Conservation (phyloP, 352 stramenopile genomes). For the Pythium scleroteichum region DNA sequence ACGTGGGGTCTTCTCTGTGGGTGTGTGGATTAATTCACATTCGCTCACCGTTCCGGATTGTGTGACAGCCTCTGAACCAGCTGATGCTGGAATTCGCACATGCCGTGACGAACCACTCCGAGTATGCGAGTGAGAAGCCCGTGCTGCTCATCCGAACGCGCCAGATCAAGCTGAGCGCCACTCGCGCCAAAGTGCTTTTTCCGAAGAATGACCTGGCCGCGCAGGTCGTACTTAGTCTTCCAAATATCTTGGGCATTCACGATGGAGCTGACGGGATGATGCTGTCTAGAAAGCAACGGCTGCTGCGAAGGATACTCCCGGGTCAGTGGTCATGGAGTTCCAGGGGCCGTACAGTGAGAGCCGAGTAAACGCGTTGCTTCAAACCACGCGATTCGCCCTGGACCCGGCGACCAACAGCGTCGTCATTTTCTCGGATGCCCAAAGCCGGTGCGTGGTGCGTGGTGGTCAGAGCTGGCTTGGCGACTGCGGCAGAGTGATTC, state of each 20-base stretch:
- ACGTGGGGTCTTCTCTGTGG: neutral
- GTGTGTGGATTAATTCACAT: neutral
- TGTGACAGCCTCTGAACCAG: constrained; percentile 36
- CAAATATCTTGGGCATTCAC: no score
- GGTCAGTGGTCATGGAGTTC: constrained; percentile 66
- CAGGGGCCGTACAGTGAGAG: constrained; percentile 33
- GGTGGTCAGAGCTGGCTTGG: no score
- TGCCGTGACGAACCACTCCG: constrained; percentile 20
- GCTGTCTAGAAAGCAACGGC: constrained; percentile 35
- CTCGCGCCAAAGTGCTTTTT: constrained; percentile 46
- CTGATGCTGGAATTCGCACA: constrained; percentile 54
- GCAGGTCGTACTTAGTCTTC: neutral
- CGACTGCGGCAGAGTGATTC: no score
- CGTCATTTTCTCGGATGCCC: constrained; percentile 38
- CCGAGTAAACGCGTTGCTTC: constrained; percentile 26
- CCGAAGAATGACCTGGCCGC: constrained; percentile 3
- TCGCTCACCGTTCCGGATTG: neutral
- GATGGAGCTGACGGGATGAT: no score
- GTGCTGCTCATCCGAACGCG: constrained; percentile 48
- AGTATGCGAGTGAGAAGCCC: neutral
- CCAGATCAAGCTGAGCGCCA: constrained; percentile 45
- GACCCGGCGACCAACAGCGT: constrained; percentile 18
- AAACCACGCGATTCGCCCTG: constrained; percentile 26
- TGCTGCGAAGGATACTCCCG: constrained; percentile 29
- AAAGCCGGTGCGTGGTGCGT: constrained; percentile 35